These are phyloP conservation scores for Tylopilus subfusipes DNA, from an alignment of 768 basidiomycete genomes.

Conservation along the genomic window DNA sequence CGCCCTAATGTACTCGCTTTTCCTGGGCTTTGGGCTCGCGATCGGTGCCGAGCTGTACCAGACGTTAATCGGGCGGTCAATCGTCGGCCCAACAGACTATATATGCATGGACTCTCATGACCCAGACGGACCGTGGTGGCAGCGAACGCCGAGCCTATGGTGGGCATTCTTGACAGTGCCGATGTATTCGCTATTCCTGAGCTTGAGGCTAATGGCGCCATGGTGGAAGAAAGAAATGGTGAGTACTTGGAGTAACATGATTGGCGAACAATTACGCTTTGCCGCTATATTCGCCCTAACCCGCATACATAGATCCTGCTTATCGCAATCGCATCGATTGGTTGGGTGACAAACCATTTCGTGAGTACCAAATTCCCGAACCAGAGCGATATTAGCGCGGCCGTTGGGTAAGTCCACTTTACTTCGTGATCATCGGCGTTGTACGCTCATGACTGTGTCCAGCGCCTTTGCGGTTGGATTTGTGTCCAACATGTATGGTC, in stretches of 20 bases:
- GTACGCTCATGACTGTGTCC: background rate
- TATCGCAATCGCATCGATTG: constrained; percentile 59
- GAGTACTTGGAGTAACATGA: constrained; percentile 15
- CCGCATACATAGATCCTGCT: constrained; percentile 38
- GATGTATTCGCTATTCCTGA: constrained; percentile 61
- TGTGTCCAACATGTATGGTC: constrained; percentile 72
- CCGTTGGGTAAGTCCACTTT: constrained; percentile 51
- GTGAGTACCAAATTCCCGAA: constrained; percentile 55
- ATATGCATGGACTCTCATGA: constrained; percentile 56
- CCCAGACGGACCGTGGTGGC: constrained; percentile 66
- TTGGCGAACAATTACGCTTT: background rate
- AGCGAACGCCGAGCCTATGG: constrained; percentile 60
- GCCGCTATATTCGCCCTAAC: background rate
- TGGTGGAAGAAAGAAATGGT: constrained; percentile 56
- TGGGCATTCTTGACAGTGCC: constrained; percentile 80
- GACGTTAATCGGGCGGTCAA: constrained; percentile 45
- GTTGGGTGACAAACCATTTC: constrained; percentile 77
- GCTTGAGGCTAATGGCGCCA: constrained; percentile 62
- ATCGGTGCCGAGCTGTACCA: constrained; percentile 72
- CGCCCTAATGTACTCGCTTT: constrained; percentile 73
- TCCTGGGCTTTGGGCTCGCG: constrained; percentile 76
- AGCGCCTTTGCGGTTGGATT: constrained; percentile 80
- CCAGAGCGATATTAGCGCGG: constrained; percentile 75
- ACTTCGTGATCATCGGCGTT: background rate
- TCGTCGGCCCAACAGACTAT: constrained; percentile 57